Percentiles rank a stretch among this genome's conserved stretches.
Conservation (phyloP, 345 rosid genomes). For the Citrus glauca region DNA sequence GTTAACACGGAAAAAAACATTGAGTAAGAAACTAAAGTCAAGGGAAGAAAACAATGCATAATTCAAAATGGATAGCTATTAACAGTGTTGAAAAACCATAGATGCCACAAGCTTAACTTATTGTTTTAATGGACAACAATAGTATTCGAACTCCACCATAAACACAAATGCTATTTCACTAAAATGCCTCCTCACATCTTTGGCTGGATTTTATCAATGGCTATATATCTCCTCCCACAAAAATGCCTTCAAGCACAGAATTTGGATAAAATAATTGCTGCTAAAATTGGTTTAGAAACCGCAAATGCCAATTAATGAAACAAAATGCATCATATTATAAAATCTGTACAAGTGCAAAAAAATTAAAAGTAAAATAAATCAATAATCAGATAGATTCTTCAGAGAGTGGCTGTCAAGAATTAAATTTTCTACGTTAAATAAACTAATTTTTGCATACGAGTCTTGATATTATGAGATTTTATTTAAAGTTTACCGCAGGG, state of each 20-base stretch:
- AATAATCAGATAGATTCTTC: neutral
- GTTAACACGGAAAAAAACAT: conserved; percentile 9
- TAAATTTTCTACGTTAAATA: neutral
- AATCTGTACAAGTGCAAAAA: neutral
- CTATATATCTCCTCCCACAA: neutral
- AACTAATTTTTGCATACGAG: neutral
- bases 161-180: neutral
- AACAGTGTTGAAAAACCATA: neutral
- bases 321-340: neutral
- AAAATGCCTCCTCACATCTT: neutral
- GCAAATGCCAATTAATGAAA: neutral
- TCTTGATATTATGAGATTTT: neutral
- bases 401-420: neutral
- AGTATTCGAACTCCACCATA: neutral
- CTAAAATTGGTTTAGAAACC: neutral
- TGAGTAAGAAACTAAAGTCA: neutral
- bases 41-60: neutral
- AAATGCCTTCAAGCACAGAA: neutral
- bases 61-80: neutral
- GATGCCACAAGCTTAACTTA: neutral
- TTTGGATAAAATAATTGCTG: neutral
- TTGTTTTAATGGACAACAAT: neutral
- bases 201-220: neutral
- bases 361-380: neutral
- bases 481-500: neutral